Percentiles rank a stretch among this genome's conserved stretches.
phyloP scores from a whole-genome alignment of 129 eudicot genomes.

The Rutidosis leptorrhynchoides region DNA sequence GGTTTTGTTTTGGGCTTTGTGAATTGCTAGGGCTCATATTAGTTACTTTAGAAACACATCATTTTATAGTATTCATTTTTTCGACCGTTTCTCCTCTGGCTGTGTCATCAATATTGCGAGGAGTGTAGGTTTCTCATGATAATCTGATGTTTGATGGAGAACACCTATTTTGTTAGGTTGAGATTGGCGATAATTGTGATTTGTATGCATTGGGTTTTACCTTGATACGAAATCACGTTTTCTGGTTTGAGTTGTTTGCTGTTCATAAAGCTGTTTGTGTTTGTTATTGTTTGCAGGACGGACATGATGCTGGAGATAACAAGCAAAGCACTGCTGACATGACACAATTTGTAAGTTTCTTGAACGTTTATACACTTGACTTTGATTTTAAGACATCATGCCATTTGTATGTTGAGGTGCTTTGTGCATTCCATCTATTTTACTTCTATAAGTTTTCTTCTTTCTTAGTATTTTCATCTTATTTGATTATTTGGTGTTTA shows the following conservation, averaged over 20 bases:
- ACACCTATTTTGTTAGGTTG: background rate
- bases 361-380: background rate
- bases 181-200: background rate
- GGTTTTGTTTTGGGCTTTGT: background rate
- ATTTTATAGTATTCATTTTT: background rate
- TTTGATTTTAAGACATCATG: conserved; percentile 1
- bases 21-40: conserved; percentile 1
- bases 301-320: conserved; percentile 71
- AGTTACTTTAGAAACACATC: background rate
- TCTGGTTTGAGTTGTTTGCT: background rate
- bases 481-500: too few species aligned
- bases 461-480: too few species aligned
- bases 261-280: background rate
- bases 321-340: conserved; percentile 89
- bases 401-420: background rate
- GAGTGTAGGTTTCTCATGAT: background rate
- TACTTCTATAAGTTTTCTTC: too few species aligned
- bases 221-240: background rate
- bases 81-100: background rate
- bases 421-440: background rate
- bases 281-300: conserved; percentile 54
- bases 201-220: conserved; percentile 8
- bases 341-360: conserved; percentile 87
- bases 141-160: background rate
- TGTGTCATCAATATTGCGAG: background rate